Base-by-base conservation (phyloP, 1,284 basidiomycete genomes). In the Leccinum discolor region DNA sequence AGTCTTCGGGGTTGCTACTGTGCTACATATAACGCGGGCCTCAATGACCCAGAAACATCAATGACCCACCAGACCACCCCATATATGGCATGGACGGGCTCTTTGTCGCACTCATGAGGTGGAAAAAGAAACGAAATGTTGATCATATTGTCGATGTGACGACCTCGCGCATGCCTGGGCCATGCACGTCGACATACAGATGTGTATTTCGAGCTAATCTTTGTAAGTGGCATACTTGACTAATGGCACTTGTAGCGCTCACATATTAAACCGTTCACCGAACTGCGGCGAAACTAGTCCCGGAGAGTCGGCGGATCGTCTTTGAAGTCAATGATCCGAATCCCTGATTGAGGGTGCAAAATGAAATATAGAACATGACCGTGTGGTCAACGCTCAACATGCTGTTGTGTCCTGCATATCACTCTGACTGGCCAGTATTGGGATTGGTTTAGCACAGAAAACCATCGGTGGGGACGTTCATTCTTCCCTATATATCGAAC, bases 351-450 rank as follows among this genome's bases (percentile, higher is more conserved):
- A 29, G 29, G 29, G 8, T 59, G 14, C 14, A 38, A 35, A 56
- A 62, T 77, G 14, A 42, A 42, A 40, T 40, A 14, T 42, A 42
- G 42, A 42, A 14, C 42, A 16, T 38, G 35, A 38, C 42, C 8
- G 8, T 18, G n/a, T 47, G 44, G n/a, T n/a, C 40, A 42, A 16
- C 0, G 14, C 8, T 42, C 14, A 42, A 18, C 4, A n/a, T 10
- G 2, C 16, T n/a, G 10, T 18, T n/a, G 44, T 47, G 8, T 3
- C 8, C 8, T 47, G 44, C 4, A 18, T 18, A n/a, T 16, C 4
- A n/a, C 0, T 0, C n/a, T 2, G 44, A 47, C 44, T 18, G 8
- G n/a, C n/a, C n/a, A 18, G 16, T 4, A n/a, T 8, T 44, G 16
- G 16, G 16, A 42, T 42, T 44, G 8, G 8, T n/a, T n/a, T 44